Evolutionary conservation across 1,284 basidiomycete species (phyloP).

Genomic region (Boletus chippewaensis): DNA sequence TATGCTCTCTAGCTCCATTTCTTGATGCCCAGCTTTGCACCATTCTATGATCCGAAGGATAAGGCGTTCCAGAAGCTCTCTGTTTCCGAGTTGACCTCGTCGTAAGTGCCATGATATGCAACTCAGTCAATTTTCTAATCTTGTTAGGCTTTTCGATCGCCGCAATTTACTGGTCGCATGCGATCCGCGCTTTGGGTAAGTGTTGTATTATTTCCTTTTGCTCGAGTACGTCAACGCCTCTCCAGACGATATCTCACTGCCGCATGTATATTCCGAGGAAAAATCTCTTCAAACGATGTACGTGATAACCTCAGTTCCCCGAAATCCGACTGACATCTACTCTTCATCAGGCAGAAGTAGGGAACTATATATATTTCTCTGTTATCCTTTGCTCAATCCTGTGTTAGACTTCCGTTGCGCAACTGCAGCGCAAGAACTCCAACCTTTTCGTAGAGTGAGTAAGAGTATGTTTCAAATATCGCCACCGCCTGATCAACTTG

Average conservation of each 20-base stretch:
- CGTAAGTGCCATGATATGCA: slow-evolving; percentile 37
- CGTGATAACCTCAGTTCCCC: slow-evolving; percentile 26
- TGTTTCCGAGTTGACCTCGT: slow-evolving; percentile 63
- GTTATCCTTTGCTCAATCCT: background rate
- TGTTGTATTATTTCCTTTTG: background rate
- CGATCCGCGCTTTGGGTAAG: slow-evolving; percentile 72
- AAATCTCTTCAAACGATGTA: slow-evolving; percentile 75
- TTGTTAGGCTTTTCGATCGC: slow-evolving; percentile 67
- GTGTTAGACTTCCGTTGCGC: slow-evolving; percentile 40
- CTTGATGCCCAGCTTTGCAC: slow-evolving; percentile 84
- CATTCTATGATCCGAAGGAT: slow-evolving; percentile 61
- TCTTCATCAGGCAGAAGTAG: slow-evolving; percentile 34
- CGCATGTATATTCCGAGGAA: slow-evolving; percentile 83
- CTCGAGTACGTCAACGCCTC: slow-evolving; percentile 1
- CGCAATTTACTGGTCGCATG: slow-evolving; percentile 80
- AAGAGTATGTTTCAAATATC: background rate
- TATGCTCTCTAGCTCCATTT: slow-evolving; percentile 64
- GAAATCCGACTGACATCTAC: background rate
- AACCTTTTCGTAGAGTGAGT: slow-evolving; percentile 71
- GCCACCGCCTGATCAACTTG: background rate
- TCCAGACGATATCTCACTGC: slow-evolving; percentile 77
- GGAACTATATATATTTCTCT: background rate
- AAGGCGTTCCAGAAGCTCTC: slow-evolving; percentile 58
- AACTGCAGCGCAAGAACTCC: slow-evolving; percentile 68
- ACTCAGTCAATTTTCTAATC: slow-evolving; percentile 4